phyloP scores from a whole-genome alignment of 192 early-diverging fungal species.

The Glomus cerebriforme region DNA sequence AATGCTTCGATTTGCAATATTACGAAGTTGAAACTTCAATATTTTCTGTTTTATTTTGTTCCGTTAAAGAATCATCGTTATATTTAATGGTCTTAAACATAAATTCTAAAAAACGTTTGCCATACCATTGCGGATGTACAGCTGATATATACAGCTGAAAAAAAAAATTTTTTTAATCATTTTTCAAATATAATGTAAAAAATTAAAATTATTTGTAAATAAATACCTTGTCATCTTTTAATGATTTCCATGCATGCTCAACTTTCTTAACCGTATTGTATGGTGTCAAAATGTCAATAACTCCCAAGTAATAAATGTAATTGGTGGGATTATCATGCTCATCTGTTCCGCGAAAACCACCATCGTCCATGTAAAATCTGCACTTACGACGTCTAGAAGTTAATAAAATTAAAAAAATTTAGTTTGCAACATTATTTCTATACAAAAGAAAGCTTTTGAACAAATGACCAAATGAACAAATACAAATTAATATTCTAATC shows the following conservation, averaged over 20 bases:
- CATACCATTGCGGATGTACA: slow-evolving; percentile 87
- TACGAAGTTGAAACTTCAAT: neutral
- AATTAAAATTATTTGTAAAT: neutral
- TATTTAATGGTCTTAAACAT: slow-evolving; percentile 50
- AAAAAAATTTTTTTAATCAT: neutral
- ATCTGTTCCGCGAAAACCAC: slow-evolving; percentile 83
- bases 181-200: slow-evolving; percentile 25
- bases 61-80: neutral
- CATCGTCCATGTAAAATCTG: slow-evolving; percentile 89
- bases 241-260: slow-evolving; percentile 87
- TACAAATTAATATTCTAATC: neutral
- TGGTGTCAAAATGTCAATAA: slow-evolving; percentile 97
- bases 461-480: neutral
- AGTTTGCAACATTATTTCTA: neutral
- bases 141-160: slow-evolving; percentile 72
- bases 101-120: slow-evolving; percentile 85
- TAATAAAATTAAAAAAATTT: neutral
- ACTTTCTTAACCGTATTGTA: slow-evolving; percentile 87
- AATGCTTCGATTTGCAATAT: neutral
- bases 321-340: slow-evolving; percentile 65
- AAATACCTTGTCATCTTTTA: slow-evolving; percentile 72
- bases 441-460: neutral
- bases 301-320: slow-evolving; percentile 91
- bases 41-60: neutral
- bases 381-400: slow-evolving; percentile 67